Percentiles rank a stretch among this genome's conserved stretches.
Evolutionary conservation across 164 flowering plant species (phyloP).

Genomic region (Dillenia suffruticosa): DNA sequence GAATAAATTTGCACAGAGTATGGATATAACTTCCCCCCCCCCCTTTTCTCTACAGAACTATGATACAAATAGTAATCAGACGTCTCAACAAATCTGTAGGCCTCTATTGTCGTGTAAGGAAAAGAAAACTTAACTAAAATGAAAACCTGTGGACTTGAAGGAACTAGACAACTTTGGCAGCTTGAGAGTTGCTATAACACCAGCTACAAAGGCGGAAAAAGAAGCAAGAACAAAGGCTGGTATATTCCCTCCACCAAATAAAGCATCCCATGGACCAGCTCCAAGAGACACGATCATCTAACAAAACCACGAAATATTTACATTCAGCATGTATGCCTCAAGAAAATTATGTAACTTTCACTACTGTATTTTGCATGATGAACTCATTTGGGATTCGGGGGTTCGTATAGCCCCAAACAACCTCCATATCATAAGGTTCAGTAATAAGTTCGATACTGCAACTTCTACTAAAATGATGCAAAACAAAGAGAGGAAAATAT

Average conservation of each 20-base stretch:
- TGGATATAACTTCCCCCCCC: background rate
- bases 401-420: too few species aligned
- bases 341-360: too few species aligned
- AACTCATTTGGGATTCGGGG: too few species aligned
- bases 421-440: too few species aligned
- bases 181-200: constrained; percentile 54
- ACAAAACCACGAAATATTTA: background rate
- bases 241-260: constrained; percentile 94
- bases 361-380: too few species aligned
- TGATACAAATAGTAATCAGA: background rate
- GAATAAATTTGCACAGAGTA: constrained; percentile 32
- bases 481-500: too few species aligned
- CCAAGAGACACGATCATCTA: constrained; percentile 95
- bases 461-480: too few species aligned
- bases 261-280: constrained; percentile 99
- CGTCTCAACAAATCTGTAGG: constrained; percentile 8
- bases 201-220: constrained; percentile 65
- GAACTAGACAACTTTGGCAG: constrained; percentile 70
- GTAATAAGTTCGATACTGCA: too few species aligned
- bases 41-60: background rate
- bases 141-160: constrained; percentile 68
- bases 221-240: constrained; percentile 92
- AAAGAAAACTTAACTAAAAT: constrained; percentile 54
- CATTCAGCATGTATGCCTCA: too few species aligned
- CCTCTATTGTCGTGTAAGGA: background rate